A percentile compares a stretch with the other conserved stretches of the same genome.
phyloP scores from a whole-genome alignment of 768 basidiomycete species.

The Pisolithus microcarpus region DNA sequence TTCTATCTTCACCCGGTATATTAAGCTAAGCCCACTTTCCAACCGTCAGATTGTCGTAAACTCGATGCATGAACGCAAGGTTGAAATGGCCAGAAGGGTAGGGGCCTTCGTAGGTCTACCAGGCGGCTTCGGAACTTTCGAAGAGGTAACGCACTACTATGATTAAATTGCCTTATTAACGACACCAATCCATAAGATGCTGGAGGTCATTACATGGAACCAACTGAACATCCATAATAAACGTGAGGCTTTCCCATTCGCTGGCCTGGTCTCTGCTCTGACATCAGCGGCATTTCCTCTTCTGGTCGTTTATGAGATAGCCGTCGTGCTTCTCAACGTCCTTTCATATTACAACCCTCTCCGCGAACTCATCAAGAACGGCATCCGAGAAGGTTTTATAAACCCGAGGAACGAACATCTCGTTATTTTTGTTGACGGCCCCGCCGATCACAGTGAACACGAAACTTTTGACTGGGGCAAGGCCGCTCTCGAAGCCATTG shows the following conservation, averaged over 20 bases:
- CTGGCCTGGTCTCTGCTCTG: no score
- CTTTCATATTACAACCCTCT: slow-evolving; percentile 77
- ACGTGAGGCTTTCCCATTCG: slow-evolving; percentile 40
- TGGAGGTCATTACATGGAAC: slow-evolving; percentile 94
- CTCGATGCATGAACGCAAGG: slow-evolving; percentile 86
- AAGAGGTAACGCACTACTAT: slow-evolving; percentile 54
- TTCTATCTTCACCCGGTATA: not conserved
- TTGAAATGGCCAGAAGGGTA: slow-evolving; percentile 79
- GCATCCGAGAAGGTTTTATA: slow-evolving; percentile 72
- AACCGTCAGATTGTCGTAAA: slow-evolving; percentile 56
- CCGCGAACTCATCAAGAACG: slow-evolving; percentile 62
- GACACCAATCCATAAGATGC: slow-evolving; percentile 37
- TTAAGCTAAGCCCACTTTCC: not conserved
- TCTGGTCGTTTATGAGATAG: slow-evolving; percentile 28
- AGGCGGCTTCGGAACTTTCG: slow-evolving; percentile 92
- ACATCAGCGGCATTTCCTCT: not conserved
- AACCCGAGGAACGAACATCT: slow-evolving; percentile 50
- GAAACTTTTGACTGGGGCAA: slow-evolving; percentile 71
- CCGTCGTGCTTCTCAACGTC: slow-evolving; percentile 85
- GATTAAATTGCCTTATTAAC: slow-evolving; percentile 7
- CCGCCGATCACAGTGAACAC: slow-evolving; percentile 44
- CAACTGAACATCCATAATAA: slow-evolving; percentile 84
- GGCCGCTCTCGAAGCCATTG: slow-evolving; percentile 58
- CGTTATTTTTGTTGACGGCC: slow-evolving; percentile 72
- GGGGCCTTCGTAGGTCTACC: slow-evolving; percentile 84